A percentile compares a stretch with the other conserved stretches of the same genome.
Evolutionary conservation across 2,329 filamentous ascomycete genomes (phyloP).

Genomic region (Pyrenochaeta sp.): DNA sequence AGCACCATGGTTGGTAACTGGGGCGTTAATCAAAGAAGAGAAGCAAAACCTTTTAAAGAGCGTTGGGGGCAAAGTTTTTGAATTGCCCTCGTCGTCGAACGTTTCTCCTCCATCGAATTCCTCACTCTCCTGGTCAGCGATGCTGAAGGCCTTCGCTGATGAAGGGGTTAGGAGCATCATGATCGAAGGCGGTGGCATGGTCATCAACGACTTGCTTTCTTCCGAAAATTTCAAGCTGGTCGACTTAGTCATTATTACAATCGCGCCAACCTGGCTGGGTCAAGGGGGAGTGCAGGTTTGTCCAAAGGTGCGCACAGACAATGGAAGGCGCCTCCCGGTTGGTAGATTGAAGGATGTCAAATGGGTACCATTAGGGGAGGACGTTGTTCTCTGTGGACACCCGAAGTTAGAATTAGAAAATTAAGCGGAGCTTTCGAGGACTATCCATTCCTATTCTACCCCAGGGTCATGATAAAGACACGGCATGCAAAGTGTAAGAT

Average conservation of each 20-base stretch:
- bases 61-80: slow-evolving; percentile 37
- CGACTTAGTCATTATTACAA: slow-evolving; percentile 83
- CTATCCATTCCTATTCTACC: background rate
- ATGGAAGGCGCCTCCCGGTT: slow-evolving; percentile 63
- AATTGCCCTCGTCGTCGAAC: background rate
- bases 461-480: background rate
- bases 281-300: slow-evolving; percentile 80
- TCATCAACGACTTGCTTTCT: slow-evolving; percentile 83
- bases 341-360: slow-evolving; percentile 71
- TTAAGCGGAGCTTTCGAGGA: background rate
- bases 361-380: slow-evolving; percentile 82
- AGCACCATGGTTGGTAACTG: slow-evolving; percentile 73
- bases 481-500: background rate
- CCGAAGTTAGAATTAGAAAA: slow-evolving; percentile 41
- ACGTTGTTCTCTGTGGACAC: slow-evolving; percentile 81
- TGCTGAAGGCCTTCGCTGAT: slow-evolving; percentile 66
- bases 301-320: slow-evolving; percentile 65
- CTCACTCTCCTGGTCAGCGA: slow-evolving; percentile 63
- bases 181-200: slow-evolving; percentile 85
- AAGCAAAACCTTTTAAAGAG: slow-evolving; percentile 44
- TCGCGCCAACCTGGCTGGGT: slow-evolving; percentile 91
- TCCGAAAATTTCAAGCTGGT: slow-evolving; percentile 69
- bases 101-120: background rate
- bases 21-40: slow-evolving; percentile 18
- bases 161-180: slow-evolving; percentile 80